Evolutionary conservation across 371 early-diverging fungal genomes (phyloP), one percentile per base, ranked within the genome.

Genomic region (Mortierella sp.): DNA sequence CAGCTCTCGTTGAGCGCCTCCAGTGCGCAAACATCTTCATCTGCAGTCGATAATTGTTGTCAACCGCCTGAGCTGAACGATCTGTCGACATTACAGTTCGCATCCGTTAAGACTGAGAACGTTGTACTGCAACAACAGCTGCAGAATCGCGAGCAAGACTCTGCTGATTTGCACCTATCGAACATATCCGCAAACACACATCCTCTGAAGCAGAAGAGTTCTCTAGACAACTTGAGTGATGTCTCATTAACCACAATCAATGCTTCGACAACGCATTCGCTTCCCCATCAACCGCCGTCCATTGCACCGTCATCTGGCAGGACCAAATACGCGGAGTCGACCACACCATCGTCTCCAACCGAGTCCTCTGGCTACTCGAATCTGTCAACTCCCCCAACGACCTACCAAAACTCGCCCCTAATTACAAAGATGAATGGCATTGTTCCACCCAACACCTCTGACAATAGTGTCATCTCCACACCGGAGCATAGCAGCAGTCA

Each of bases 261-360:
- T 44, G 23, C 44, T 21, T n/a, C 19, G 3, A n/a, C 44, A 15
- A n/a, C 44, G 44, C 19, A 44, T 14, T 8, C 44, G 4, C 44
- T 19, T 9, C 6, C 43, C 1, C 9, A 6, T 5, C 44, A 17
- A 19, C 44, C 44, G 23, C 9, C n/a, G n/a, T 21, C 44, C 7
- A 19, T 21, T 44, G 17, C 44, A 5, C 21, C 44, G 19, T 19
- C 21, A 19, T 44, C 44, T 9, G 23, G 23, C 44, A 44, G 23
- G 19, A 44, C 44, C 19, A 17, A 41, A 12, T 64, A 64, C 23
- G 49, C 60, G 7, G 56, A 56, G 2, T 60, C 71, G n/a, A 56
- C 47, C 23, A 59, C 28, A 0, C 72, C 72, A 26, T 56, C 66
- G n/a, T 72, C 72, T n/a, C 60, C 72, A 21, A 44, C 65, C 46